Evolutionary conservation across 2,329 filamentous ascomycete genomes (phyloP), one percentile per base, ranked within the genome.

Genomic region (Ceratocystis papillata): DNA sequence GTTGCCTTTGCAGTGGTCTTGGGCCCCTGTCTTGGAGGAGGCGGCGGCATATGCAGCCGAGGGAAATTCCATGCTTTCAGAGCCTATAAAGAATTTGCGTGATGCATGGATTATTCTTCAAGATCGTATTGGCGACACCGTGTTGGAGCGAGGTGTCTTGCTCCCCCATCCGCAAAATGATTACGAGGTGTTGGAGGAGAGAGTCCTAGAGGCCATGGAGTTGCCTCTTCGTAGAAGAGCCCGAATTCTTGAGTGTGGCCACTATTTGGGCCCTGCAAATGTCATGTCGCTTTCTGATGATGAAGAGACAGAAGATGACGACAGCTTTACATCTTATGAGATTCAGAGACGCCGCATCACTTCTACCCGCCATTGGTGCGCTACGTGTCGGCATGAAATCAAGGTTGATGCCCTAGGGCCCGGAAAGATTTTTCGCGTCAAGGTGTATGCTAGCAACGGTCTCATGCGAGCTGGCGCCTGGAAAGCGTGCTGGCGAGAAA

Each of bases 401-500:
- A 76, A 75, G 50, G 82, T 77, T 69, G 82, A 84, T 69, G 76
- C 79, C 50, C 80, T 81, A 2, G 82, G 81, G 1, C 72, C 76
- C 3, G 76, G 78, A 66, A 83, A 81, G 71, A 79, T 85, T 62
- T 94, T 90, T 79, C 83, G 86, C 37, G 81, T 97, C 74, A 94
- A 91, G 73, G 87, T 97, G 0, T 99, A 93, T 72, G 94, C 94
- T 0, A 93, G 91, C 64, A 99, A 97, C 74, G 94, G 94, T 0
- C 78, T 97, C 61, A 96, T 99, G 90, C 84, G 86, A 67, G 87
- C 90, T 4, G 90, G 90, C 0, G 93, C 94, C 0, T 99, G 94
- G 94, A 84, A 84, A 3, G 92, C 92, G 1, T 93, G 90, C 67
- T 99, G 93, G 93, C 88, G 85, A 70, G 93, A 97, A 75, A 99